Evolutionary conservation across 176 grass and related monocot species (phyloP).

Genomic region (Triticum turgidum): DNA sequence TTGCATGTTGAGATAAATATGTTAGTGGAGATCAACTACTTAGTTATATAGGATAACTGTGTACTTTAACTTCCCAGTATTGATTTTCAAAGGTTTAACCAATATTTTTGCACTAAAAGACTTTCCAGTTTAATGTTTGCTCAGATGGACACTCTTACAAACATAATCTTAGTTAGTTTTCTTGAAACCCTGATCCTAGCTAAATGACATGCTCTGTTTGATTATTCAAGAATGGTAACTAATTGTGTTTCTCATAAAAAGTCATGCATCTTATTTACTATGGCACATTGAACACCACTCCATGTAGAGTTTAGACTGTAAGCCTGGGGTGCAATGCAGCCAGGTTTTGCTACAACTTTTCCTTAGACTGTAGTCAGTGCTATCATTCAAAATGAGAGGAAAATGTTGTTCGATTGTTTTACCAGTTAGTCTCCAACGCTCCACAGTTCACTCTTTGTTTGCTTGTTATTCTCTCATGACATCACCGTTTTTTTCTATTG

Average conservation of each 20-base stretch:
- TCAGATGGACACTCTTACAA: neutral
- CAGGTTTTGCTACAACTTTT: neutral
- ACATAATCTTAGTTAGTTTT: neutral
- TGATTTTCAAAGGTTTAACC: neutral
- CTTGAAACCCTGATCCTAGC: neutral
- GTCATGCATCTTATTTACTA: neutral
- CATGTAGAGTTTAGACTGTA: constrained; percentile 1
- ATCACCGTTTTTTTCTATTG: neutral
- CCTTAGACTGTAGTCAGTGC: neutral
- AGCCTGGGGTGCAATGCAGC: neutral
- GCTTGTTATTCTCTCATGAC: neutral
- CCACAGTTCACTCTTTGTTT: neutral
- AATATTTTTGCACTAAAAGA: neutral
- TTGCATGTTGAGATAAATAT: no score
- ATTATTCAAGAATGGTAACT: neutral
- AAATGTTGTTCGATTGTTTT: constrained; percentile 1
- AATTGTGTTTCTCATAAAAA: constrained; percentile 11
- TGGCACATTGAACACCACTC: neutral
- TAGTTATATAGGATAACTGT: neutral
- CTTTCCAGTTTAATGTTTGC: constrained; percentile 12
- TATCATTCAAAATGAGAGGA: neutral
- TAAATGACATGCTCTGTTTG: constrained; percentile 2
- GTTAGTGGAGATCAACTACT: no score
- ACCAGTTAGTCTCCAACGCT: neutral
- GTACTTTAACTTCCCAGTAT: constrained; percentile 18